phyloP scores from a whole-genome alignment of 2,329 filamentous ascomycete species.

The Pyrenophora tritici-repentis region DNA sequence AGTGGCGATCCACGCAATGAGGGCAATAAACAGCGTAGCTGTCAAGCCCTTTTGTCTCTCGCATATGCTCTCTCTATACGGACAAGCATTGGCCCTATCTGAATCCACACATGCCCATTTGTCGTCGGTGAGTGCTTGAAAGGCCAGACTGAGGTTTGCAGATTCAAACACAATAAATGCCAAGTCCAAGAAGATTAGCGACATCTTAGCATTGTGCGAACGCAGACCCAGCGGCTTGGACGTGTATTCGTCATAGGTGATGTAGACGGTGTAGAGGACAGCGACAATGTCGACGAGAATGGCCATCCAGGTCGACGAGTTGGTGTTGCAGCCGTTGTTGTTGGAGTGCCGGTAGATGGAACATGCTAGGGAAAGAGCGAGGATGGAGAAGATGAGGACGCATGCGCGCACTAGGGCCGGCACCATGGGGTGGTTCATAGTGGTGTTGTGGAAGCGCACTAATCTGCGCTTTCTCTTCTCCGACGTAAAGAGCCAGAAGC shows the following conservation, averaged over 20 bases:
- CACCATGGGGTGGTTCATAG: conserved; percentile 82
- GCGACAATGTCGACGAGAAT: conserved; percentile 88
- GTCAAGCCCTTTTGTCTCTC: conserved; percentile 71
- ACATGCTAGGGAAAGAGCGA: conserved; percentile 78
- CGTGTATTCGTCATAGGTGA: conserved; percentile 96
- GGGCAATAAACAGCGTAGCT: conserved; percentile 76
- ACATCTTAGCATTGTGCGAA: conserved; percentile 80
- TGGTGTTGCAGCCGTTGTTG: conserved; percentile 47
- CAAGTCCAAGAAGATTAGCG: conserved; percentile 86
- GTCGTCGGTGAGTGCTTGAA: conserved; percentile 74
- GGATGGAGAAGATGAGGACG: conserved; percentile 77
- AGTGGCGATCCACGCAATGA: conserved; percentile 88
- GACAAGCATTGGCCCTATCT: conserved; percentile 18
- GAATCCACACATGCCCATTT: conserved; percentile 56
- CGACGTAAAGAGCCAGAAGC: conserved; percentile 55
- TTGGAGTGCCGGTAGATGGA: conserved; percentile 66
- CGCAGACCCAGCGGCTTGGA: conserved; percentile 90
- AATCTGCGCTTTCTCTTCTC: conserved; percentile 58
- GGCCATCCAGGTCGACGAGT: conserved; percentile 79
- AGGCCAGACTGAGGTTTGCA: conserved; percentile 87
- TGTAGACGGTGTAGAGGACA: conserved; percentile 87
- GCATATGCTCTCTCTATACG: conserved; percentile 57
- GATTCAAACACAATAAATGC: conserved; percentile 98
- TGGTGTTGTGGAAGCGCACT: conserved; percentile 67
- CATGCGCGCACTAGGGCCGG: conserved; percentile 81